Percentiles rank a stretch among this genome's conserved stretches.
phyloP scores from a whole-genome alignment of 2,329 filamentous ascomycete genomes.

The Scytalidium lignicola region DNA sequence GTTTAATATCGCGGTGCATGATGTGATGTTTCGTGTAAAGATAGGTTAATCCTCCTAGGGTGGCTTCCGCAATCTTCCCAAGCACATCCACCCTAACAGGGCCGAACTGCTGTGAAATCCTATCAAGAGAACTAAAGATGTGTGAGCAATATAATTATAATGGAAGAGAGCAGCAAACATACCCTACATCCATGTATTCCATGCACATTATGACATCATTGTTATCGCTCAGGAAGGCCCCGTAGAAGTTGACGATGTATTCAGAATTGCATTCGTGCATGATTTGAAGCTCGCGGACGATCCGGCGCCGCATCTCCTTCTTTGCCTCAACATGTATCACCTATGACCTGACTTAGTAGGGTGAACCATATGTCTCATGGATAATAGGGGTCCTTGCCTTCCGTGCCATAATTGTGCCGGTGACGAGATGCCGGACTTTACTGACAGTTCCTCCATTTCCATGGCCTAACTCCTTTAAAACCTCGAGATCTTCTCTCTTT shows the following conservation, averaged over 20 bases:
- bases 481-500: constrained; percentile 84
- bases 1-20: constrained; percentile 99
- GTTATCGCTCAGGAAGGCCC: constrained; percentile 91
- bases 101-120: constrained; percentile 90
- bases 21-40: constrained; percentile 94
- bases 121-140: constrained; percentile 71
- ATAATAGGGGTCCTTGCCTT: constrained; percentile 60
- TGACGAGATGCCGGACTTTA: constrained; percentile 93
- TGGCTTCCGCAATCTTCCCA: constrained; percentile 95
- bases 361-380: background rate
- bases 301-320: constrained; percentile 93
- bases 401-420: constrained; percentile 93
- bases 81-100: constrained; percentile 93
- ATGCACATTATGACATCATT: constrained; percentile 99
- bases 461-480: constrained; percentile 89
- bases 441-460: constrained; percentile 98
- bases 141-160: constrained; percentile 16
- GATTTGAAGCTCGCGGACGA: constrained; percentile 93
- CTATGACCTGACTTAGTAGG: constrained; percentile 39
- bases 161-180: constrained; percentile 35
- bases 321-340: constrained; percentile 98
- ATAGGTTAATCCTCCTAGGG: constrained; percentile 88
- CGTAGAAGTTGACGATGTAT: constrained; percentile 96
- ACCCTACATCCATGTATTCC: constrained; percentile 99
- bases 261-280: constrained; percentile 98